phyloP scores from a whole-genome alignment of 345 rosid genomes.

The Citrus inodora region DNA sequence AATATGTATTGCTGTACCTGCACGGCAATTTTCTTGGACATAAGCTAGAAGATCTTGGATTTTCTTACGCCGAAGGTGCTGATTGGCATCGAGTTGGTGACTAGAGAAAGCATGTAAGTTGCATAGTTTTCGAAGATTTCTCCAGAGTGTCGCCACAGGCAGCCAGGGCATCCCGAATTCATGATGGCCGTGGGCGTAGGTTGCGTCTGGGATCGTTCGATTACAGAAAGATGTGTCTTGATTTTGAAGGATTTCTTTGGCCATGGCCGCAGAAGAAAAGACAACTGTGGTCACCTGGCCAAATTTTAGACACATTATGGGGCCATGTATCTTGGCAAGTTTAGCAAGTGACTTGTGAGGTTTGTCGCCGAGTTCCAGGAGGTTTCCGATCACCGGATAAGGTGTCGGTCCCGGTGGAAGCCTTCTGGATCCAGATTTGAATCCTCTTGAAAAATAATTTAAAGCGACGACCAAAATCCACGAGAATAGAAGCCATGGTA shows the following conservation, averaged over 20 bases:
- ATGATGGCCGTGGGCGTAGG: conserved; percentile 7
- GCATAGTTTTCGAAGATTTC: conserved; percentile 28
- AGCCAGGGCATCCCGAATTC: conserved; percentile 3
- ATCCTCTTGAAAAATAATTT: background rate
- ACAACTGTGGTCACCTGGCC: conserved; percentile 33
- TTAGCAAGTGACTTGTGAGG: conserved; percentile 35
- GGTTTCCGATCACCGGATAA: conserved; percentile 31
- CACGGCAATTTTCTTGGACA: conserved; percentile 13
- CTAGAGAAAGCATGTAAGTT: conserved; percentile 15
- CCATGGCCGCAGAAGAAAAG: conserved; percentile 23
- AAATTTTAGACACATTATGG: conserved; percentile 32
- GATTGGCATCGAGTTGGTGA: conserved; percentile 27
- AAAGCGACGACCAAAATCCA: background rate
- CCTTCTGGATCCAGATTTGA: background rate
- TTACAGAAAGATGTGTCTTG: conserved; percentile 21
- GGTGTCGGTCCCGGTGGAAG: conserved; percentile 37
- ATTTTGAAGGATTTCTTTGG: conserved; percentile 30
- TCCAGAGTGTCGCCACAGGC: conserved; percentile 13
- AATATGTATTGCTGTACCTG: conserved; percentile 20
- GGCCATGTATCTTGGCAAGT: conserved; percentile 37
- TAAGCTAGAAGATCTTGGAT: conserved; percentile 15
- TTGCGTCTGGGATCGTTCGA: conserved; percentile 8
- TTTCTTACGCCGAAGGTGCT: conserved; percentile 17
- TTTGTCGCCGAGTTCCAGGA: conserved; percentile 22
- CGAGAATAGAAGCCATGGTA: conserved; percentile 5